phyloP scores from a whole-genome alignment of 2,329 filamentous ascomycete species.

The Ciborinia camelliae region DNA sequence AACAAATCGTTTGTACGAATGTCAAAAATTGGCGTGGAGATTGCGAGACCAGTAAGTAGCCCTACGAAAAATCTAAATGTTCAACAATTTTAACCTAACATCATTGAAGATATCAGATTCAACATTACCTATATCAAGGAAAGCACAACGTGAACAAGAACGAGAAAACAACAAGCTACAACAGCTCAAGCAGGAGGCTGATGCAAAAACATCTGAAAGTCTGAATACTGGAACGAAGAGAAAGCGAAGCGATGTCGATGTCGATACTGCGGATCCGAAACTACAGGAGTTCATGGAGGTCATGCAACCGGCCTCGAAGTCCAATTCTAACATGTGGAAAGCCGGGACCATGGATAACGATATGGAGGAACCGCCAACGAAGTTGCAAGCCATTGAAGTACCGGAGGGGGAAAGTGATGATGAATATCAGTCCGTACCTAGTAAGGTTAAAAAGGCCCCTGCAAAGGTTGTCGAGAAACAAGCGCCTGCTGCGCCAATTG shows the following conservation, averaged over 20 bases:
- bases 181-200: constrained; percentile 26
- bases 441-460: constrained; percentile 44
- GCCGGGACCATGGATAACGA: constrained; percentile 47
- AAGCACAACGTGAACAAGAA: constrained; percentile 39
- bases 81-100: background rate
- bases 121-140: constrained; percentile 40
- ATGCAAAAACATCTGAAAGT: constrained; percentile 36
- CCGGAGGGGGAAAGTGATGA: constrained; percentile 64
- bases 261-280: constrained; percentile 68
- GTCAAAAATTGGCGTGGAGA: constrained; percentile 87
- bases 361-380: constrained; percentile 42
- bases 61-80: background rate
- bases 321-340: constrained; percentile 61
- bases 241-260: constrained; percentile 57
- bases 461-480: constrained; percentile 18
- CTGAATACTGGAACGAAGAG: constrained; percentile 54
- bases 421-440: constrained; percentile 67
- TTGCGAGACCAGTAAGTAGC: constrained; percentile 71
- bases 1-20: constrained; percentile 93
- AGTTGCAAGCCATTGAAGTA: constrained; percentile 43
- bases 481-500: constrained; percentile 1
- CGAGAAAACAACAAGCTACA: constrained; percentile 30
- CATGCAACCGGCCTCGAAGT: constrained; percentile 67
- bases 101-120: constrained; percentile 38
- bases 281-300: constrained; percentile 81